phyloP scores from a whole-genome alignment of 2,329 filamentous ascomycete species.

The Ophiosphaerella korrae region DNA sequence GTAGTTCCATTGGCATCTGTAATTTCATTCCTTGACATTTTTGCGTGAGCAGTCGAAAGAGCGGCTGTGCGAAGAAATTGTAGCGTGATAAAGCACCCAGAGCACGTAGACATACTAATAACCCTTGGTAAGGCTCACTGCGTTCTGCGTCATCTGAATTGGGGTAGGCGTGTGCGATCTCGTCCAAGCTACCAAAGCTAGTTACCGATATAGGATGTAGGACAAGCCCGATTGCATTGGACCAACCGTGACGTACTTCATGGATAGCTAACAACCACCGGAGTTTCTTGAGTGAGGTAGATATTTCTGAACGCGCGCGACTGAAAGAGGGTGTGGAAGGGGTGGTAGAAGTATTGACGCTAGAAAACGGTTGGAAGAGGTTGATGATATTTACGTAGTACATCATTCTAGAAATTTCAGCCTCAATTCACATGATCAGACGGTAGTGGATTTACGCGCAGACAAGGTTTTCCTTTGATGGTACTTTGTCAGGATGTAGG shows the following conservation, averaged over 20 bases:
- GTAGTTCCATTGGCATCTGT: conserved; percentile 26
- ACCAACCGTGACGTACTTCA: conserved; percentile 33
- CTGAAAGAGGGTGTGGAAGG: conserved; percentile 20
- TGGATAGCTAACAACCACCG: conserved; percentile 31
- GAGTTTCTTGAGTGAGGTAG: conserved; percentile 25
- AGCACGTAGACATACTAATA: conserved; percentile 35
- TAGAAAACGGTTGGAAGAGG: conserved; percentile 30
- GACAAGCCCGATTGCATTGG: conserved; percentile 27
- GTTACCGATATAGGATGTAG: conserved; percentile 33
- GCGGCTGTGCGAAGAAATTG: conserved; percentile 35
- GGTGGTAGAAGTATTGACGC: conserved; percentile 8
- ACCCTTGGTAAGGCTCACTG: conserved; percentile 31
- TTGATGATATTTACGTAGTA: conserved; percentile 33
- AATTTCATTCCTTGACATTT: conserved; percentile 28
- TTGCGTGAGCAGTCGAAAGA: conserved; percentile 36
- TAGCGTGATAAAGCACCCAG: conserved; percentile 27
- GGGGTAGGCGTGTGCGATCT: conserved; percentile 18
- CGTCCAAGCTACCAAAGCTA: conserved; percentile 34
- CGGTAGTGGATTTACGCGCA: conserved; percentile 24
- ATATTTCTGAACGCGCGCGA: conserved; percentile 21
- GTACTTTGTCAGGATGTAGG: conserved; percentile 24
- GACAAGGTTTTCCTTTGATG: conserved; percentile 33
- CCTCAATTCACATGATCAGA: neutral
- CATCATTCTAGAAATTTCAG: conserved; percentile 29
- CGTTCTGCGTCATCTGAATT: conserved; percentile 5